Evolutionary conservation across 257 asterid species (phyloP), one percentile per base, ranked within the genome.

Genomic region (Handroanthus guayacan): DNA sequence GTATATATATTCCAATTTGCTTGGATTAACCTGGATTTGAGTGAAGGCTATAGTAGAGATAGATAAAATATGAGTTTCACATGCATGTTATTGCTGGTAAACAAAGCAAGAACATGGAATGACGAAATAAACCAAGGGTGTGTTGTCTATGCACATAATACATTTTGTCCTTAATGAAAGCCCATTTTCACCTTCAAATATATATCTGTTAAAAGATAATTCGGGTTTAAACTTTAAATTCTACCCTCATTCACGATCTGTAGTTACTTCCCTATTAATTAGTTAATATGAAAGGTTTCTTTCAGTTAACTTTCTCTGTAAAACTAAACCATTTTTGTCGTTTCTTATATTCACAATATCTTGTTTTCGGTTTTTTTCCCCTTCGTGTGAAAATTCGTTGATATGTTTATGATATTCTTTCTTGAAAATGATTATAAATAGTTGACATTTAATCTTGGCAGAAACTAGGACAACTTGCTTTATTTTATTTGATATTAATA

Each of bases 41-140:
- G 72, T 67, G 58, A 63, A 63, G 41, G 41, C 64, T 18, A 56
- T 36, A 62, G 10, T 38, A 9, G 68, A 38, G 6, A 12, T 36
- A n/a, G 48, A 36, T 62, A 62, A 38, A 44, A 41, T 43, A 66
- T 9, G 43, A n/a, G 37, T 16, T 17, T 43, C 71, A 66, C 72
- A 47, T 45, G 72, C 13, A 18, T 44, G 55, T 25, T 25, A 17
- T 67, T 67, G 39, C 72, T 67, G 43, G 41, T 44, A 67, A 67
- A 45, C 10, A 7, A 67, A 67, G 72, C 41, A 67, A 67, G 57
- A 67, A 67, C 72, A 45, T 43, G 71, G 38, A 8, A 9, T 39
- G 16, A 44, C 56, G 39, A 16, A 44, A 44, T 56, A 6, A 8
- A 61, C 17, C 12, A 34, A 17, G 17, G 44, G 13, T 34, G 17